Conservation (phyloP, 257 asterid genomes). For the Capsicum baccatum region DNA sequence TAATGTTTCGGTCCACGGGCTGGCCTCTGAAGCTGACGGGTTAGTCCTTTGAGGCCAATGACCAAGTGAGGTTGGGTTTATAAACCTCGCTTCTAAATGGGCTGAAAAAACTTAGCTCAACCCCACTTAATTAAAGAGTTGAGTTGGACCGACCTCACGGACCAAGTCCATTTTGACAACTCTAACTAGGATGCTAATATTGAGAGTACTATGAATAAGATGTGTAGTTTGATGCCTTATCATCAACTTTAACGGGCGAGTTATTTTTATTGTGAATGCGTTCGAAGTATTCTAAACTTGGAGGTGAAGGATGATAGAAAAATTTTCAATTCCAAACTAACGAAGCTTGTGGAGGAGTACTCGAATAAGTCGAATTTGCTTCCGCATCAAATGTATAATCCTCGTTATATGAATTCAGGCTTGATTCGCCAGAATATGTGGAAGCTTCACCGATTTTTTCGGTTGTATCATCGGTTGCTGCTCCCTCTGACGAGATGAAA, state of each 20-base stretch:
- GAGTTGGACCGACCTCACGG: too few species aligned
- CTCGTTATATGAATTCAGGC: slow-evolving; percentile 48
- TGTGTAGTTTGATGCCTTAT: slow-evolving; percentile 49
- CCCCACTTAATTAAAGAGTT: too few species aligned
- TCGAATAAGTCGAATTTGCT: slow-evolving; percentile 70
- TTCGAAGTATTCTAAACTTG: slow-evolving; percentile 76
- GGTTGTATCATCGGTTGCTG: slow-evolving; percentile 50
- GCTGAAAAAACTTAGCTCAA: too few species aligned
- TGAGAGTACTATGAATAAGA: slow-evolving; percentile 43
- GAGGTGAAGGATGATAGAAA: slow-evolving; percentile 94
- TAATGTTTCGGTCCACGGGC: too few species aligned
- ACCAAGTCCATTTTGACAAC: too few species aligned
- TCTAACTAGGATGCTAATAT: slow-evolving; percentile 34
- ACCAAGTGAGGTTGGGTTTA: too few species aligned
- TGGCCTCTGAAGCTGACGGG: too few species aligned
- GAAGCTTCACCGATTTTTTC: slow-evolving; percentile 47
- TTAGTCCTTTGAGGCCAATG: too few species aligned
- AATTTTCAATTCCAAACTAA: slow-evolving; percentile 97
- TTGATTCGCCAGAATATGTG: slow-evolving; percentile 79
- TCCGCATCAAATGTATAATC: slow-evolving; percentile 61
- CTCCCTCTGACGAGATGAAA: slow-evolving; percentile 11
- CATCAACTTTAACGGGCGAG: slow-evolving; percentile 43
- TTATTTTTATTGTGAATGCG: slow-evolving; percentile 48
- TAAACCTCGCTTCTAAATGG: too few species aligned
- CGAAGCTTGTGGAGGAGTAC: slow-evolving; percentile 87